Conservation (phyloP, 495 filamentous ascomycete genomes). For the Ascodesmis nigricans region DNA sequence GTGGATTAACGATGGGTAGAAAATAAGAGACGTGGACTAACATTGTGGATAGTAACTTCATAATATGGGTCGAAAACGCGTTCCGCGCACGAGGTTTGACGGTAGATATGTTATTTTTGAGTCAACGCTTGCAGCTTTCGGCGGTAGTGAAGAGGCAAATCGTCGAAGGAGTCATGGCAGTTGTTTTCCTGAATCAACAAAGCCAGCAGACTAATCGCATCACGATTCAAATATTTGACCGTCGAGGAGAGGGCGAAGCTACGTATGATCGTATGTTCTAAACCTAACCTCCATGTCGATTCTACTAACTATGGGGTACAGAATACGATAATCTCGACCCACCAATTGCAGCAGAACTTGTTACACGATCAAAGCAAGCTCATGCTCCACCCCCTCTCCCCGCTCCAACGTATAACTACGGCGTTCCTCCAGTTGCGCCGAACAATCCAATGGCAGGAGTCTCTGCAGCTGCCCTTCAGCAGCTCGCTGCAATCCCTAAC, state of each 20-base stretch:
- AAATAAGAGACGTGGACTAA: too few species aligned
- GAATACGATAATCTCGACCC: constrained; percentile 69
- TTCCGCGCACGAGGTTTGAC: constrained; percentile 49
- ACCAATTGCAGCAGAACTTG: constrained; percentile 52
- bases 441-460: constrained; percentile 16
- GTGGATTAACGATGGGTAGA: constrained; percentile 6
- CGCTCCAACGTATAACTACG: constrained; percentile 25
- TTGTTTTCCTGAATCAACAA: constrained; percentile 46
- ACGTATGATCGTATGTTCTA: constrained; percentile 42
- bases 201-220: constrained; percentile 51
- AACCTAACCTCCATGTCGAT: neutral
- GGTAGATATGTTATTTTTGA: constrained; percentile 52
- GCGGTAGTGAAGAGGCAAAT: constrained; percentile 67
- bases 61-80: constrained; percentile 54
- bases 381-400: constrained; percentile 25
- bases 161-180: constrained; percentile 68
- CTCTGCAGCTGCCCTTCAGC: constrained; percentile 18
- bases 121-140: constrained; percentile 52
- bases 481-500: constrained; percentile 24
- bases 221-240: constrained; percentile 64
- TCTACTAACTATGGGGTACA: constrained; percentile 19
- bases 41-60: constrained; percentile 40
- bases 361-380: constrained; percentile 48
- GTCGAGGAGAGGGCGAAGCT: constrained; percentile 37
- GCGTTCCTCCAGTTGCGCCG: constrained; percentile 23